Percentiles rank a stretch among this genome's conserved stretches.
These are phyloP conservation scores for Lichtheimia ornata DNA, from an alignment of 371 early-diverging fungal genomes.

Conservation along the genomic window DNA sequence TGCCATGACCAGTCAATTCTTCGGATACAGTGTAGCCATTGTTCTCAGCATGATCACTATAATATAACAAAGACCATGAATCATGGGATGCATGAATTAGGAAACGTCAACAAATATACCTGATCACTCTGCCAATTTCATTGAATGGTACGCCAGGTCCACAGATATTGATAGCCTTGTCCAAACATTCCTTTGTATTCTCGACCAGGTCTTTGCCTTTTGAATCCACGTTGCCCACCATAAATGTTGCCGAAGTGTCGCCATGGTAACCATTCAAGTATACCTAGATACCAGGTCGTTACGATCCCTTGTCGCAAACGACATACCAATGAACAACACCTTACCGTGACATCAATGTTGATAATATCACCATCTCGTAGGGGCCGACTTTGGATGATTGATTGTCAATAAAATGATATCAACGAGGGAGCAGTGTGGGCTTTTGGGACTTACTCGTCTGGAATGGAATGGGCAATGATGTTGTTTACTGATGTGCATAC, in stretches of 20 bases:
- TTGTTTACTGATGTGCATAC: conserved; percentile 86
- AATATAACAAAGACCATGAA: background rate
- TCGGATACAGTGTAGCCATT: conserved; percentile 70
- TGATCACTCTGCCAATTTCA: conserved; percentile 75
- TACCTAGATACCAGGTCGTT: conserved; percentile 32
- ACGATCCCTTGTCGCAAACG: background rate
- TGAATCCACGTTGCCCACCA: conserved; percentile 81
- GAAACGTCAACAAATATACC: conserved; percentile 28
- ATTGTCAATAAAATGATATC: background rate
- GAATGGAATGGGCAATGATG: conserved; percentile 91
- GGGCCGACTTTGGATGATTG: conserved; percentile 49
- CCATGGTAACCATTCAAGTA: conserved; percentile 81
- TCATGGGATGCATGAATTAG: too few species aligned
- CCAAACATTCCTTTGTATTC: conserved; percentile 71
- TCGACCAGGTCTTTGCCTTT: conserved; percentile 64
- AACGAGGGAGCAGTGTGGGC: too few species aligned
- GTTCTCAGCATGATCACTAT: conserved; percentile 49
- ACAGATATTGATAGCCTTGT: conserved; percentile 74
- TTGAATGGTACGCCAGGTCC: conserved; percentile 75
- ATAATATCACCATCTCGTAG: conserved; percentile 84
- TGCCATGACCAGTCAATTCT: conserved; percentile 89
- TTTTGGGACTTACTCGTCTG: conserved; percentile 61
- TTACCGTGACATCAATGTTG: conserved; percentile 83
- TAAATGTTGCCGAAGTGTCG: conserved; percentile 83
- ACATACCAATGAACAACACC: background rate